Base-by-base conservation (phyloP, 495 filamentous ascomycete species). In the Podospora appendiculata region DNA sequence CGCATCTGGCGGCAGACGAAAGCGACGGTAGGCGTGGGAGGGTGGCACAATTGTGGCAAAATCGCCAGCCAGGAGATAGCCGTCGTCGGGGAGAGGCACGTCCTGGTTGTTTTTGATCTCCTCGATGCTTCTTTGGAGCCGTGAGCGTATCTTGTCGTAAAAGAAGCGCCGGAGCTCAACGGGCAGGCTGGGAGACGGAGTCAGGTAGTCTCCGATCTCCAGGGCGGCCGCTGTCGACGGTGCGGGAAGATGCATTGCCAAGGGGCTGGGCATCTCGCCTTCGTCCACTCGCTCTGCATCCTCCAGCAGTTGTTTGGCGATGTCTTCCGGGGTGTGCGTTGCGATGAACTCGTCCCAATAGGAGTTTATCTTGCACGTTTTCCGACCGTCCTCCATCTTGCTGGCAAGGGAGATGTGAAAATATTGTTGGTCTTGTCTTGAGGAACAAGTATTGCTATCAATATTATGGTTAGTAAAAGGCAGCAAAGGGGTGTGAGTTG, bases 241-340 rank as follows among this genome's bases (percentile, higher is more conserved):
- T 6, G 14, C 43, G 14, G 47, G 53, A 12, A 51, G 9, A 34
- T 55, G 53, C 35, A 50, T 38, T 3, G 53, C 53, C 39, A 55
- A 41, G 3, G 32, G 47, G 42, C 53, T 50, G 12, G 53, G 47
- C 34, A 32, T 33, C 17, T 16, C 33, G n/a, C 53, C 53, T 2
- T 34, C 47, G 32, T 55, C 53, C 7, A 50, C 9, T 14, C 32
- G 16, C 7, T 32, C 33, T 8, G 47, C 53, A 55, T 55, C 53
- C 17, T 46, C 17, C 1, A 55, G 53, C 10, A 55, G 39, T 34
- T 50, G 53, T 8, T 45, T 50, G 17, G 47, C 53, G 40, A 55
- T 55, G 41, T 12, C 42, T 18, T 46, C 47, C 4, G 53, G 53
- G 7, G 17, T 14, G 10, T 19, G 16, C 9, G 47, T 55, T 16